Evolutionary conservation across 2,329 filamentous ascomycete genomes (phyloP).

Genomic region (Scolecobasidium constrictum): DNA sequence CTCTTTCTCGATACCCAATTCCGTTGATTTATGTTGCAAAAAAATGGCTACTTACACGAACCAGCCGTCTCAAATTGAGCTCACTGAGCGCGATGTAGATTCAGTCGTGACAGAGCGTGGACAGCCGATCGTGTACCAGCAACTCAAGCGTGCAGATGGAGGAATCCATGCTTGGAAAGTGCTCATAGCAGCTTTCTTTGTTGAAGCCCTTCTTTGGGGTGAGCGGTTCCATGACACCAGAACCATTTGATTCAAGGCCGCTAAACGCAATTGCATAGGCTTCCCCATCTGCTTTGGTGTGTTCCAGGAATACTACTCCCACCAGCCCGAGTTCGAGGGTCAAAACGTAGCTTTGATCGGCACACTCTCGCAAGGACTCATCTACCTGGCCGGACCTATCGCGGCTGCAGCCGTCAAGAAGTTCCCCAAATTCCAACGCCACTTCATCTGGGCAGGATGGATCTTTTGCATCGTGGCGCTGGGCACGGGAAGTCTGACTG

Average conservation of each 20-base stretch:
- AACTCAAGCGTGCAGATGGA: slow-evolving; percentile 24
- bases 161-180: slow-evolving; percentile 43
- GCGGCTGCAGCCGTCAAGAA: slow-evolving; percentile 27
- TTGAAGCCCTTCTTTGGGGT: slow-evolving; percentile 46
- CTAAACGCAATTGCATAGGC: too few species aligned
- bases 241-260: too few species aligned
- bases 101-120: neutral
- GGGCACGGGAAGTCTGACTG: slow-evolving; percentile 23
- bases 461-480: slow-evolving; percentile 24
- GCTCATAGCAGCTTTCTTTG: slow-evolving; percentile 38
- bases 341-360: slow-evolving; percentile 50
- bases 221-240: too few species aligned
- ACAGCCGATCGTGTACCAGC: neutral
- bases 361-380: slow-evolving; percentile 38
- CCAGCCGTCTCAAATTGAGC: too few species aligned
- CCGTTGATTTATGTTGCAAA: too few species aligned
- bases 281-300: slow-evolving; percentile 60
- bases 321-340: slow-evolving; percentile 45
- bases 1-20: too few species aligned
- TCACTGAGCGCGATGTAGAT: neutral
- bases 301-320: slow-evolving; percentile 59
- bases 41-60: too few species aligned
- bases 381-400: slow-evolving; percentile 35
- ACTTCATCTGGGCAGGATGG: slow-evolving; percentile 26
- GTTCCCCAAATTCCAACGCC: slow-evolving; percentile 25